phyloP scores from a whole-genome alignment of 2,329 filamentous ascomycete species.

The Colletotrichum orchidophilum region DNA sequence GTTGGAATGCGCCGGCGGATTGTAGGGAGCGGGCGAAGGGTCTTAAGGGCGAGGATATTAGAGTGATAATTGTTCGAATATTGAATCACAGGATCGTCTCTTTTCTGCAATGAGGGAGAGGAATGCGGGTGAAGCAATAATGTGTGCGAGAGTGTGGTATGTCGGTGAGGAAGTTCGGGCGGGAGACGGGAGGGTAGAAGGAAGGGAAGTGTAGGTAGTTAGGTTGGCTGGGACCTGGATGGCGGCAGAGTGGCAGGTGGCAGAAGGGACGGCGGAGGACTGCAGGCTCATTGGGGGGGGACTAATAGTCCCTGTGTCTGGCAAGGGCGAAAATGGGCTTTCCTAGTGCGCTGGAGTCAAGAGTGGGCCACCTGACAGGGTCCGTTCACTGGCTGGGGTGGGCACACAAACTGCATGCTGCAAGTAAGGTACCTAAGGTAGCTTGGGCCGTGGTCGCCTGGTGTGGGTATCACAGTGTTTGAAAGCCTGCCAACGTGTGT shows the following conservation, averaged over 20 bases:
- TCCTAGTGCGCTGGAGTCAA: not conserved
- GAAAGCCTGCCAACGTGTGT: not conserved
- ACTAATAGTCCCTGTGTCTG: not conserved
- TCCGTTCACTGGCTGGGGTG: conserved; percentile 17
- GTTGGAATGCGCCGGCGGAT: conserved; percentile 24
- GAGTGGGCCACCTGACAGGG: conserved; percentile 28
- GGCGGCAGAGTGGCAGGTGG: conserved; percentile 31
- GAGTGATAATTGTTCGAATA: not conserved
- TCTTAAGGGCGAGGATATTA: conserved; percentile 25
- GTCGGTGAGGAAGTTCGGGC: conserved; percentile 25
- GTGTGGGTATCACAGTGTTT: conserved; percentile 20
- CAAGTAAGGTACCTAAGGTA: conserved; percentile 12
- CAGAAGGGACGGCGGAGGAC: conserved; percentile 26
- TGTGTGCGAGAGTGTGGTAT: conserved; percentile 13
- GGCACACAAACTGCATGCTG: conserved; percentile 26
- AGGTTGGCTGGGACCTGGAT: conserved; percentile 33
- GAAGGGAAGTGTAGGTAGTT: conserved; percentile 18
- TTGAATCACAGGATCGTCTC: conserved; percentile 5
- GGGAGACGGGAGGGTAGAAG: conserved; percentile 18
- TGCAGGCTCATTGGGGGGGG: not conserved
- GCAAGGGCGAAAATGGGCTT: conserved; percentile 12
- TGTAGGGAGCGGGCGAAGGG: conserved; percentile 6
- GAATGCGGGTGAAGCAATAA: conserved; percentile 9
- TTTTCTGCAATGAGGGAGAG: conserved; percentile 6
- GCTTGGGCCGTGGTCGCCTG: not conserved